Conservation (phyloP, 164 flowering plant genomes). For the Macadamia integrifolia region DNA sequence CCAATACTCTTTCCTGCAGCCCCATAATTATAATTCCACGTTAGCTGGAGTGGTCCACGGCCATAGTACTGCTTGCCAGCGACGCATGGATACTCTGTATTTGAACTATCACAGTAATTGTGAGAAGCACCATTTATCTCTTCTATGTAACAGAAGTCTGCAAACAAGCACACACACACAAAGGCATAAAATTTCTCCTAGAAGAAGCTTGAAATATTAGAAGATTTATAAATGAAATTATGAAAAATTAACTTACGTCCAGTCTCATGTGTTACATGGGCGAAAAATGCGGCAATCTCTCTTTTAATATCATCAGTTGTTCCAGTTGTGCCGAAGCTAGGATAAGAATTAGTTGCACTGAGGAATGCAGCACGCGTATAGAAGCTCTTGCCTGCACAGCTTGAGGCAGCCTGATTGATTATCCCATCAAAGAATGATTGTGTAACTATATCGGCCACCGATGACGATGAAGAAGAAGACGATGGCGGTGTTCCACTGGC, state of each 20-base stretch:
- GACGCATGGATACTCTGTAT: conserved; percentile 40
- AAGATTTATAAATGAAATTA: no score
- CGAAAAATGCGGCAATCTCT: conserved; percentile 68
- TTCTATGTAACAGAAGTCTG: conserved; percentile 45
- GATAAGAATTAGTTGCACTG: conserved; percentile 27
- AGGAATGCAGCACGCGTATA: conserved; percentile 47
- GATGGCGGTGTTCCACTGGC: conserved; percentile 1
- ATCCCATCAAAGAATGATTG: no score
- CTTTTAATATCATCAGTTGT: conserved; percentile 43
- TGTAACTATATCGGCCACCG: conserved; percentile 23
- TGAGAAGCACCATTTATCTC: neutral
- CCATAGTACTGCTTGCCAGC: conserved; percentile 42
- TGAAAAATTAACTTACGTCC: no score
- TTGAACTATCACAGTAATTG: conserved; percentile 42
- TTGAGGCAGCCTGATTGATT: no score
- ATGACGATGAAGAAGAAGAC: no score
- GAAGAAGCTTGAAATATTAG: no score
- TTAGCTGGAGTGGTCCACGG: conserved; percentile 59
- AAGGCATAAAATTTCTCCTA: no score
- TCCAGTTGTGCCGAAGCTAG: conserved; percentile 43
- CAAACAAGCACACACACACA: neutral
- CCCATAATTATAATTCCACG: conserved; percentile 77
- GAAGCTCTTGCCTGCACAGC: conserved; percentile 4
- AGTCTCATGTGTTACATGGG: no score
- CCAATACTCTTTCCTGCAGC: conserved; percentile 45